phyloP scores from a whole-genome alignment of 768 basidiomycete genomes.

The Naganishia friedmannii region DNA sequence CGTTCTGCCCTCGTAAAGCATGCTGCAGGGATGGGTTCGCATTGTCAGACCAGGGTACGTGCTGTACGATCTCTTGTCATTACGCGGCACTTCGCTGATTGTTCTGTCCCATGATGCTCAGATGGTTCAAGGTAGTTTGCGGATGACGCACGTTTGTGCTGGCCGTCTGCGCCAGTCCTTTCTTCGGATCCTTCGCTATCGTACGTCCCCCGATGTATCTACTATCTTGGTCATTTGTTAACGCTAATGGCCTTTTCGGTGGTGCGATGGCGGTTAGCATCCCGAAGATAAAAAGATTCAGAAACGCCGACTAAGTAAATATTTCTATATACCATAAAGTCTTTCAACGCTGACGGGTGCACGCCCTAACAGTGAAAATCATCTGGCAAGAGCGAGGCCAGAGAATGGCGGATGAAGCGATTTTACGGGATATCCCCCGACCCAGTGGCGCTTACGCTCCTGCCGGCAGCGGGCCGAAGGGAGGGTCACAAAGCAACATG shows the following conservation, averaged over 20 bases:
- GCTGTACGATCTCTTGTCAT: background rate
- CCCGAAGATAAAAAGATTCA: constrained; percentile 6
- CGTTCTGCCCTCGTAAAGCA: background rate
- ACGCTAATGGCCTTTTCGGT: background rate
- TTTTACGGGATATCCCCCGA: constrained; percentile 15
- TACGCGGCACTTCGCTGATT: background rate
- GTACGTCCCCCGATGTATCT: background rate
- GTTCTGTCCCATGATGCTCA: background rate
- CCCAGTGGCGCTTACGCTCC: background rate
- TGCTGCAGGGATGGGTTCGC: constrained; percentile 25
- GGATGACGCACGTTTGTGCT: constrained; percentile 19
- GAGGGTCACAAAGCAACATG: background rate
- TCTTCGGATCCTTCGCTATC: constrained; percentile 21
- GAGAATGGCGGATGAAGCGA: constrained; percentile 27
- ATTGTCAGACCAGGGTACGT: constrained; percentile 25
- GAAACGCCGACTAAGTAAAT: constrained; percentile 16
- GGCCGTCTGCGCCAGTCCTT: constrained; percentile 7
- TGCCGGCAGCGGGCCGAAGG: background rate
- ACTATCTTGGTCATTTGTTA: background rate
- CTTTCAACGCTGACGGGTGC: background rate
- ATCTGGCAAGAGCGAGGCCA: constrained; percentile 28
- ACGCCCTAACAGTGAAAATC: background rate
- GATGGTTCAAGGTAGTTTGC: constrained; percentile 23
- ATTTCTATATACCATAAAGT: background rate
- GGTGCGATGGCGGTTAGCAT: background rate